These are phyloP conservation scores for Saccharomycopsis amapae DNA, from an alignment of 805 yeast genomes.

Conservation along the genomic window DNA sequence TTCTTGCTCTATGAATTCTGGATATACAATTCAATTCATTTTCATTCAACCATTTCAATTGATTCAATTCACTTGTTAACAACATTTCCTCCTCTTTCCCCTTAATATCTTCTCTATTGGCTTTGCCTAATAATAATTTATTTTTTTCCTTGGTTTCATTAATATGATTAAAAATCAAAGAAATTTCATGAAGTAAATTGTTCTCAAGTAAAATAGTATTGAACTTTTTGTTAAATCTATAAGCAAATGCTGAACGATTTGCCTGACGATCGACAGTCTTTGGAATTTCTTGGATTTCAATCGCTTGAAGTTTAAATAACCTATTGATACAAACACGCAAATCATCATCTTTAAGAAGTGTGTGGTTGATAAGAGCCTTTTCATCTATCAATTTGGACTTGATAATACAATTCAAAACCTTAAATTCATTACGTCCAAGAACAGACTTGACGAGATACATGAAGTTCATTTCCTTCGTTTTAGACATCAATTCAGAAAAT, in stretches of 20 bases:
- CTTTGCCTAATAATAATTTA: constrained; percentile 63
- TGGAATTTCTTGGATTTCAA: constrained; percentile 92
- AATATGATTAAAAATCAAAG: constrained; percentile 42
- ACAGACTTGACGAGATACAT: constrained; percentile 54
- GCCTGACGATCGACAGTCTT: constrained; percentile 89
- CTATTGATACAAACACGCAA: constrained; percentile 65
- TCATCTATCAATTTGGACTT: constrained; percentile 72
- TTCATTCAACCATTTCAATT: constrained; percentile 52
- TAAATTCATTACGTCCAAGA: constrained; percentile 58
- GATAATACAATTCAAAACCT: constrained; percentile 73
- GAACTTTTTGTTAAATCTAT: constrained; percentile 54
- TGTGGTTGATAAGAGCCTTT: constrained; percentile 66
- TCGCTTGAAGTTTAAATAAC: constrained; percentile 58
- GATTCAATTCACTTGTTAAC: constrained; percentile 67
- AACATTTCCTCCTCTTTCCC: constrained; percentile 73
- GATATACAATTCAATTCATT: constrained; percentile 49
- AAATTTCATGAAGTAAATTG: constrained; percentile 46
- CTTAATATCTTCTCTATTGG: constrained; percentile 83
- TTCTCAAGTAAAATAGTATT: constrained; percentile 41
- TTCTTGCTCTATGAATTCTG: constrained; percentile 47
- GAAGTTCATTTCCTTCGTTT: constrained; percentile 42
- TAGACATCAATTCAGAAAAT: constrained; percentile 41
- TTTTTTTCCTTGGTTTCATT: constrained; percentile 51
- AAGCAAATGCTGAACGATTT: constrained; percentile 75
- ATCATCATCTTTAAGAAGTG: constrained; percentile 69